Evolutionary conservation across 2,329 filamentous ascomycete genomes (phyloP).

Genomic region (Bimuria novae-zelandiae): DNA sequence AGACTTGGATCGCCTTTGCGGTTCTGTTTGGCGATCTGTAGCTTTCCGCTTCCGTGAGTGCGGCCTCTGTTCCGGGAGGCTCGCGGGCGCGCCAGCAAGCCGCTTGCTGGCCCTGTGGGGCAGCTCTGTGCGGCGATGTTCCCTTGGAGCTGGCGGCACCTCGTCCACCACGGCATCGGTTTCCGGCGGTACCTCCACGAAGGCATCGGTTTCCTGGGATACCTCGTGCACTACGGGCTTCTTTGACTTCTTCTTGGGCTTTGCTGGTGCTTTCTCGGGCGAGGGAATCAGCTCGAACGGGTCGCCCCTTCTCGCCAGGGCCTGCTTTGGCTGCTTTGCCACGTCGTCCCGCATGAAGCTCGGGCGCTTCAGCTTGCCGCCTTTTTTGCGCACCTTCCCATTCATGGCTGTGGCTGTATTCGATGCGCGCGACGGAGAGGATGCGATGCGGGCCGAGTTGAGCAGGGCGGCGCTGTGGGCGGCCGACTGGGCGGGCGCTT

Average conservation of each 20-base stretch:
- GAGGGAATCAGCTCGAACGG: constrained; percentile 26
- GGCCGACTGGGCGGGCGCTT: constrained; percentile 14
- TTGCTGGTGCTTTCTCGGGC: constrained; percentile 22
- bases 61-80: neutral
- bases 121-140: neutral
- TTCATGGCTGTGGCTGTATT: constrained; percentile 1
- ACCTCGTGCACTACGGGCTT: constrained; percentile 7
- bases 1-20: neutral
- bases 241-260: constrained; percentile 16
- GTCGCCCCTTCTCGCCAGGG: constrained; percentile 18
- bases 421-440: neutral
- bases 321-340: constrained; percentile 4
- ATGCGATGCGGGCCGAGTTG: constrained; percentile 33
- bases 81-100: neutral
- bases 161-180: neutral
- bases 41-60: neutral
- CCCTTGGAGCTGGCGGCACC: neutral
- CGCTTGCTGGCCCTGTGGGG: neutral
- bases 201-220: neutral
- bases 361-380: constrained; percentile 26
- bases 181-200: neutral
- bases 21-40: neutral
- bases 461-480: constrained; percentile 31
- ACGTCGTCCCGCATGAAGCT: constrained; percentile 13
- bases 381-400: constrained; percentile 1